Percentiles rank a stretch among this genome's conserved stretches.
These are phyloP conservation scores for Hydnum rufescens DNA, from an alignment of 768 basidiomycete genomes.

Conservation along the genomic window DNA sequence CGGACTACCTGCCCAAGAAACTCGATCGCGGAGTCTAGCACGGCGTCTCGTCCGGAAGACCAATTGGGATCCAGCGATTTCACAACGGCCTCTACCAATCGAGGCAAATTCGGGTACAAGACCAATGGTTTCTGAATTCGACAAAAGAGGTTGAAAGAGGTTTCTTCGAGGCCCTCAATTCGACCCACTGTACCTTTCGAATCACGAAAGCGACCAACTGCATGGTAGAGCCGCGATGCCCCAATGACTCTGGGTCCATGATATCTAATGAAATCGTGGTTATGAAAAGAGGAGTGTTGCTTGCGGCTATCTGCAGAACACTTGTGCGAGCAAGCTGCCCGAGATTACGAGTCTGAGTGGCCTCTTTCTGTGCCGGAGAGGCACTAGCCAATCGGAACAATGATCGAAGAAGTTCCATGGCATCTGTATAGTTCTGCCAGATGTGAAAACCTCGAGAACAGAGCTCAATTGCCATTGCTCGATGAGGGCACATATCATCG, in stretches of 20 bases:
- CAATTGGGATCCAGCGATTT: slow-evolving; percentile 89
- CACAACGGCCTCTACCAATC: slow-evolving; percentile 84
- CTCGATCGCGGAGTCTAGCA: slow-evolving; percentile 80
- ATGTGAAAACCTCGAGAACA: slow-evolving; percentile 81
- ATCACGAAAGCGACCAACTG: slow-evolving; percentile 88
- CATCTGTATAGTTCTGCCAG: slow-evolving; percentile 88
- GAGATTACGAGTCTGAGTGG: slow-evolving; percentile 35
- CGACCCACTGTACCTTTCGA: slow-evolving; percentile 38
- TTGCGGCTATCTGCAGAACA: slow-evolving; percentile 64
- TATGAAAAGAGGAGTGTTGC: slow-evolving; percentile 82
- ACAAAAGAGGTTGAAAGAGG: background rate
- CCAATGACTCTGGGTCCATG: slow-evolving; percentile 45
- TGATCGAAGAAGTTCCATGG: slow-evolving; percentile 68
- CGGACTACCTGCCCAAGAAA: slow-evolving; percentile 89
- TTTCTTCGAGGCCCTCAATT: no score
- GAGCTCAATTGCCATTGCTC: slow-evolving; percentile 67
- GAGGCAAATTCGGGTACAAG: slow-evolving; percentile 63
- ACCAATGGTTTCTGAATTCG: slow-evolving; percentile 55
- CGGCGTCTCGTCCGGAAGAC: slow-evolving; percentile 55
- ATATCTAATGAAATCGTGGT: slow-evolving; percentile 83
- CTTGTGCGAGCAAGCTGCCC: slow-evolving; percentile 65
- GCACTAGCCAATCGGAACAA: slow-evolving; percentile 54
- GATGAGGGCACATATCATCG: slow-evolving; percentile 42
- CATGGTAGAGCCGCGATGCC: slow-evolving; percentile 73
- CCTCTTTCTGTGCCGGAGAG: slow-evolving; percentile 34